Percentiles rank a stretch among this genome's conserved stretches.
Evolutionary conservation across 805 yeast genomes (phyloP).

Genomic region (Monosporozyma unispora): DNA sequence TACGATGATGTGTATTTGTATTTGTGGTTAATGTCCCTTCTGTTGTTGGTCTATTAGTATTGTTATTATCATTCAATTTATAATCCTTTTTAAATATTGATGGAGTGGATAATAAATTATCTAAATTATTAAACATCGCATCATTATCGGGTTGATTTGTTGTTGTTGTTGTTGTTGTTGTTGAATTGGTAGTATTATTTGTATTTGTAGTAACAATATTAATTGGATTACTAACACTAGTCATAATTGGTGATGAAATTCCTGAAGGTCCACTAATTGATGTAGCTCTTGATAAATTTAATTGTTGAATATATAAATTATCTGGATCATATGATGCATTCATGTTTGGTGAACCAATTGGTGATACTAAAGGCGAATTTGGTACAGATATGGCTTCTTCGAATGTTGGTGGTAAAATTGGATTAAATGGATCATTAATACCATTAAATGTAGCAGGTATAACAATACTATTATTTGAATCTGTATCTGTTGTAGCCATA

Average conservation of each 20-base stretch:
- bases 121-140: conserved; percentile 15
- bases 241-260: neutral
- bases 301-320: conserved; percentile 16
- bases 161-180: neutral
- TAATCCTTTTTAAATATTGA: conserved; percentile 7
- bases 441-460: conserved; percentile 9
- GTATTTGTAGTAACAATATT: neutral
- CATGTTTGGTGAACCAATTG: conserved; percentile 16
- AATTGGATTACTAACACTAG: neutral
- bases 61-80: neutral
- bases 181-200: neutral
- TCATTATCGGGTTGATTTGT: conserved; percentile 4
- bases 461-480: conserved; percentile 9
- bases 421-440: neutral
- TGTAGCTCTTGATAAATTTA: conserved; percentile 17
- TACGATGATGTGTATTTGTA: neutral
- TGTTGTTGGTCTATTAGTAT: neutral
- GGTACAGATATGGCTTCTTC: conserved; percentile 48
- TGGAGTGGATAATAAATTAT: conserved; percentile 11
- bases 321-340: conserved; percentile 11
- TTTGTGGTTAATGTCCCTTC: no score
- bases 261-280: conserved; percentile 15
- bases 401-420: conserved; percentile 43
- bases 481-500: conserved; percentile 13
- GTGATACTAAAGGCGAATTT: conserved; percentile 35